These are phyloP conservation scores for Neurospora terricola DNA, from an alignment of 495 filamentous ascomycete genomes.

Conservation along the genomic window DNA sequence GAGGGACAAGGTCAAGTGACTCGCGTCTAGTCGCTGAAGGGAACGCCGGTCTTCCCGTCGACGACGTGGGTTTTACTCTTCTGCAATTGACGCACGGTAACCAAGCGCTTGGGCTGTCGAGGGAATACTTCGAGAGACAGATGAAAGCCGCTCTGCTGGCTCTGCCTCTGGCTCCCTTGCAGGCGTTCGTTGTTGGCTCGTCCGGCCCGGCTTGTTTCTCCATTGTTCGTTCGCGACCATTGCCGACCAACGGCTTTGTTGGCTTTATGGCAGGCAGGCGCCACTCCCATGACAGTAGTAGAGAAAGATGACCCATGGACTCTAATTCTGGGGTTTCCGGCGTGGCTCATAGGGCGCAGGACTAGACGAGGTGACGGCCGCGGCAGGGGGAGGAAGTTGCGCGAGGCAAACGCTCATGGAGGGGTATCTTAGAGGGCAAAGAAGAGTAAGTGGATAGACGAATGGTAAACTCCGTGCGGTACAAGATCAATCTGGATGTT, in stretches of 20 bases:
- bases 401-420: background rate
- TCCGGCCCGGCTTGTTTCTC: background rate
- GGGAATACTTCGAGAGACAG: background rate
- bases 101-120: background rate
- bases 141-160: background rate
- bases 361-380: too few relatives aligned
- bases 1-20: too few relatives aligned
- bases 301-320: too few relatives aligned
- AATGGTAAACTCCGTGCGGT: background rate
- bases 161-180: background rate
- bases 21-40: background rate
- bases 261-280: too few relatives aligned
- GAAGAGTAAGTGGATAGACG: background rate
- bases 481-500: background rate
- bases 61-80: background rate
- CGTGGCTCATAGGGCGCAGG: too few relatives aligned
- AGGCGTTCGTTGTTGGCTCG: background rate
- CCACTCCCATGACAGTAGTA: too few relatives aligned
- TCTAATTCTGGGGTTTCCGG: too few relatives aligned
- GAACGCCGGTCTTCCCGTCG: background rate
- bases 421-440: too few relatives aligned
- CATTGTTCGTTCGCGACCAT: background rate
- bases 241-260: background rate
- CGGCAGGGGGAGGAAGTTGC: background rate
- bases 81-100: background rate